A percentile compares a stretch with the other conserved stretches of the same genome.
phyloP scores from a whole-genome alignment of 2,329 filamentous ascomycete genomes.

The Colletotrichum chrysophilum region DNA sequence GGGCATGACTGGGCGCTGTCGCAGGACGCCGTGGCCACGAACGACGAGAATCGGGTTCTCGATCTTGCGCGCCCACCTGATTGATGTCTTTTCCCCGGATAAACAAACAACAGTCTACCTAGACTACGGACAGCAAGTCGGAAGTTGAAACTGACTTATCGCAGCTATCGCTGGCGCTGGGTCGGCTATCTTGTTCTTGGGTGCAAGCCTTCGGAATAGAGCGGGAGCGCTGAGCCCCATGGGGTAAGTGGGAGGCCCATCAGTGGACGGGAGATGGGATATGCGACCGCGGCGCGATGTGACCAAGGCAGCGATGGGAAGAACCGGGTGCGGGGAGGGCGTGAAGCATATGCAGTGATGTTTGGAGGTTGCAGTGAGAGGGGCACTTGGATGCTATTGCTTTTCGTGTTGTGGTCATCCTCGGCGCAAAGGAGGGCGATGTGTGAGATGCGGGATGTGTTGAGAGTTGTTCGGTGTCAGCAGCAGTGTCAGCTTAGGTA shows the following conservation, averaged over 20 bases:
- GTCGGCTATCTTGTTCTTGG: constrained; percentile 1
- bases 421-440: background rate
- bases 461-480: background rate
- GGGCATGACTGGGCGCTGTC: background rate
- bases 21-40: background rate
- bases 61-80: background rate
- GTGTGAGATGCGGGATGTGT: background rate
- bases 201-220: constrained; percentile 13
- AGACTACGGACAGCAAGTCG: background rate
- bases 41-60: background rate
- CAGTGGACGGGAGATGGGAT: background rate
- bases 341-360: background rate
- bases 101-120: background rate
- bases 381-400: background rate
- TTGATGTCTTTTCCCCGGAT: background rate
- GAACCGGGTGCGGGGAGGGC: constrained; percentile 3
- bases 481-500: background rate
- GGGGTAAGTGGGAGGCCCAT: constrained; percentile 16
- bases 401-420: background rate
- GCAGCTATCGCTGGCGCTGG: background rate
- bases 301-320: background rate
- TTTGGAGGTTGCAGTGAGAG: background rate
- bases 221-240: constrained; percentile 16
- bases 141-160: constrained; percentile 18
- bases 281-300: background rate